Conservation (phyloP, 2,329 filamentous ascomycete genomes). For the Exophiala calicioides region DNA sequence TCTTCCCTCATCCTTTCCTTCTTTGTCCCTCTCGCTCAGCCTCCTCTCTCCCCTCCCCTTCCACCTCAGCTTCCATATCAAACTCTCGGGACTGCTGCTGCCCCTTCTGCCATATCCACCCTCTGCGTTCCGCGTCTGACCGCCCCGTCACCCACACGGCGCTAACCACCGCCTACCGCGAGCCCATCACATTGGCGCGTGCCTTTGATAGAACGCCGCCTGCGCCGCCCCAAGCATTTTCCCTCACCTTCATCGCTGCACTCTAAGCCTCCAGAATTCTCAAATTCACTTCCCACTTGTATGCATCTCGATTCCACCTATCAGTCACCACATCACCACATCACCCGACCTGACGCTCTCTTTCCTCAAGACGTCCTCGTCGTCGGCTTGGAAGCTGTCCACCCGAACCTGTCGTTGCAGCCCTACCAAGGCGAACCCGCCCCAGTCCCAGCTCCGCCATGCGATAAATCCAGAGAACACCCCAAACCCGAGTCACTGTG, state of each 20-base stretch:
- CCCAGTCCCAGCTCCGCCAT: slow-evolving; percentile 17
- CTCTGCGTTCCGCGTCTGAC: not conserved
- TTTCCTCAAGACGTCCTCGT: slow-evolving; percentile 2
- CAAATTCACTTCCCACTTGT: not conserved
- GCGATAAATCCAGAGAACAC: slow-evolving; percentile 21
- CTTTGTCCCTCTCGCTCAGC: slow-evolving; percentile 14
- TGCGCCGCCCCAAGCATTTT: slow-evolving; percentile 5
- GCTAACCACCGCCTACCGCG: not conserved
- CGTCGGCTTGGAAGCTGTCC: slow-evolving; percentile 8
- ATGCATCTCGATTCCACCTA: not conserved
- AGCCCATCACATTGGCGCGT: not conserved
- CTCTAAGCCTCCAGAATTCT: slow-evolving; percentile 1
- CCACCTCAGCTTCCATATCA: slow-evolving; percentile 2
- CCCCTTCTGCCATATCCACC: no score
- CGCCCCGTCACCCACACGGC: not conserved
- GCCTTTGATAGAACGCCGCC: slow-evolving; percentile 6
- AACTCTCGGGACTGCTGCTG: not conserved
- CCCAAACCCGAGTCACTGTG: slow-evolving; percentile 7
- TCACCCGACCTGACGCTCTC: not conserved
- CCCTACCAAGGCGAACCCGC: slow-evolving; percentile 9
- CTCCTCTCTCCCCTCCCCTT: slow-evolving; percentile 6
- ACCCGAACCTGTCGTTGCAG: slow-evolving; percentile 5
- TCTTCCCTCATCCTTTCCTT: slow-evolving; percentile 18
- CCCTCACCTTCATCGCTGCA: not conserved
- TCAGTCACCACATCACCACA: not conserved